Percentiles rank a stretch among this genome's conserved stretches.
These are phyloP conservation scores for Cryptococcus sp. DNA, from an alignment of 1,284 basidiomycete species.

Conservation along the genomic window DNA sequence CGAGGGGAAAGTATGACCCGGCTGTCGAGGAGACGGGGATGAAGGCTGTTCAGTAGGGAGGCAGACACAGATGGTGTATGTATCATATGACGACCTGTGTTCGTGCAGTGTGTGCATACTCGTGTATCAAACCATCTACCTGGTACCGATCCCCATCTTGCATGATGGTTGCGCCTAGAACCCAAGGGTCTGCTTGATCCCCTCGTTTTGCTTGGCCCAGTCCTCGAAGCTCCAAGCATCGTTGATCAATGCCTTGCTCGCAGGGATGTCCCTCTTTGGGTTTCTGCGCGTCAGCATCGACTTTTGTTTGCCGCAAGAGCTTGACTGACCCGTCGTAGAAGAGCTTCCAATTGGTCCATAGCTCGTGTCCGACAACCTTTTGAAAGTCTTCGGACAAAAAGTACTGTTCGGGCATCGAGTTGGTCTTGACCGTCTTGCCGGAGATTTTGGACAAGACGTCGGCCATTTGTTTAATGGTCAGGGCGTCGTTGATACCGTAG, in stretches of 20 bases:
- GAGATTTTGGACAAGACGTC: constrained; percentile 4
- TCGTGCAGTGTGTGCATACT: too few species aligned
- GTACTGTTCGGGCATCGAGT: not conserved
- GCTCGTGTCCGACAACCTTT: constrained; percentile 8
- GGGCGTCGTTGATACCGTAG: constrained; percentile 6
- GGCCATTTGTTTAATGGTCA: constrained; percentile 7
- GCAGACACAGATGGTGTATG: too few species aligned
- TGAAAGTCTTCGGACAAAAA: constrained; percentile 10
- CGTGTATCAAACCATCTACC: too few species aligned
- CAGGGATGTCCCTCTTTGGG: constrained; percentile 1
- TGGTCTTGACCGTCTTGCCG: constrained; percentile 9
- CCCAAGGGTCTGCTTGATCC: not conserved
- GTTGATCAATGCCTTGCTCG: constrained; percentile 1
- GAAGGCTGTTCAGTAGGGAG: too few species aligned
- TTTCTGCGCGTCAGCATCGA: not conserved
- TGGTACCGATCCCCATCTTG: too few species aligned
- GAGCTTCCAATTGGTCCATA: constrained; percentile 6
- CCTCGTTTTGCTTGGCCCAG: not conserved
- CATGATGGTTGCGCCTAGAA: too few species aligned
- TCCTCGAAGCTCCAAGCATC: not conserved
- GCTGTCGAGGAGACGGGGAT: too few species aligned
- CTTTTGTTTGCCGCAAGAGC: not conserved
- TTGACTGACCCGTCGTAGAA: constrained; percentile 7
- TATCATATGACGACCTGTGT: too few species aligned
- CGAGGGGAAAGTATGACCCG: not conserved